Base-by-base conservation (phyloP, 2,329 filamentous ascomycete species). In the Pyrenochaeta sp. region DNA sequence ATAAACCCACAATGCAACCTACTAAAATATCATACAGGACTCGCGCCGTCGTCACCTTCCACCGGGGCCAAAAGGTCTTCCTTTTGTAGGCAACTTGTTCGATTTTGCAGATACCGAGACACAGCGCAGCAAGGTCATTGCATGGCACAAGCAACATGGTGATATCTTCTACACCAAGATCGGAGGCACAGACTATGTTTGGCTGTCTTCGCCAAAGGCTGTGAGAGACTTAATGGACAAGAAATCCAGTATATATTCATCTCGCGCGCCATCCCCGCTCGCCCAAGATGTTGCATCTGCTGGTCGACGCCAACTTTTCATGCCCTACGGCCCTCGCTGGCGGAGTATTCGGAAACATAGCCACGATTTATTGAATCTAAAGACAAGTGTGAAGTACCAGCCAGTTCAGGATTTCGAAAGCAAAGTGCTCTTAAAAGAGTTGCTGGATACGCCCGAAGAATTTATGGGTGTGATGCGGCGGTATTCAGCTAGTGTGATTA, bases 171-270 rank as follows among this genome's bases (percentile, higher is more conserved):
- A 77, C 52, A 77, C 75, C 14, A 76, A 76, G 51, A 71, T 78
- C 9, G 76, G 77, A 12, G 75, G 71, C 21, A 68, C 73, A 29
- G 75, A 78, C 56, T 78, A 72, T 49, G 67, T 78, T 35, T 78
- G 74, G 74, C 66, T 79, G 7, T 75, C 69, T 50, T 80, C 82
- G 31, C 79, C 81, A 0, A 79, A 79, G 72, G 73, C 77, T 1
- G 82, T 83, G 0, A 81, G 80, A 33, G 83, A 85, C 17, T 71
- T 85, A n/a, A 80, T 86, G 49, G 82, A 84, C 54, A 83, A 82
- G 60, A 79, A 80, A 35, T 79, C 80, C 0, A 76, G 77, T n/a
- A 76, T 82, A 40, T 85, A 84, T 61, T 79, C 80, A 0, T 83
- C 83, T 1, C 76, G 79, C 14, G 51, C 67, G 6, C 58, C 67